phyloP scores from a whole-genome alignment of 148 eudicot species.

The Heliosperma pusillum region DNA sequence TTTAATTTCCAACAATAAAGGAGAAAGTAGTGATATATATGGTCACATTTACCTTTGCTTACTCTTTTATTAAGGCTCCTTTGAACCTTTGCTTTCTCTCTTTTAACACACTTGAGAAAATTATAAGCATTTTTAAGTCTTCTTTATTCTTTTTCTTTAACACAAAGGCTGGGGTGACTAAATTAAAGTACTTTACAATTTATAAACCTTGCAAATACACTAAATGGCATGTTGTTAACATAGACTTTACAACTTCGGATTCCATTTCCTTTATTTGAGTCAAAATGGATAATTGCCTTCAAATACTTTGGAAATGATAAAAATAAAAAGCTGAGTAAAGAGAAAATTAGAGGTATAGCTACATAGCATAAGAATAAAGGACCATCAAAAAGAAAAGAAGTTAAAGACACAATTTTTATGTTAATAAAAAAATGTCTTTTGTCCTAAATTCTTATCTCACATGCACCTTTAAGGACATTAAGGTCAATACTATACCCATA shows the following conservation, averaged over 20 bases:
- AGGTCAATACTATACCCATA: background rate
- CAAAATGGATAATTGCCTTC: slow-evolving; percentile 36
- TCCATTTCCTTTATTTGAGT: slow-evolving; percentile 18
- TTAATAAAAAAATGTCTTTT: slow-evolving; percentile 2
- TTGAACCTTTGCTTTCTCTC: slow-evolving; percentile 29
- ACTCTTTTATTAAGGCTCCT: slow-evolving; percentile 28
- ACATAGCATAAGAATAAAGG: slow-evolving; percentile 4
- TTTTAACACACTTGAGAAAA: slow-evolving; percentile 23
- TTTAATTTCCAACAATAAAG: slow-evolving; percentile 14
- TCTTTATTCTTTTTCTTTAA: slow-evolving; percentile 28
- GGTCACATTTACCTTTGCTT: slow-evolving; percentile 7
- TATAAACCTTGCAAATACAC: background rate
- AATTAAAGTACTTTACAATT: slow-evolving; percentile 25
- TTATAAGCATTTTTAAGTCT: slow-evolving; percentile 17
- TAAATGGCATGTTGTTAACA: slow-evolving; percentile 16
- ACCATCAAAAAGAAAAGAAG: background rate
- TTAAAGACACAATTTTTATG: background rate
- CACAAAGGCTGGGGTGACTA: slow-evolving; percentile 15
- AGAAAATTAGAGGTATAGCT: background rate
- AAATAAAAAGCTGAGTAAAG: slow-evolving; percentile 17
- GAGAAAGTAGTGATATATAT: background rate
- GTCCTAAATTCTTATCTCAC: background rate
- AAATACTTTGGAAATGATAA: slow-evolving; percentile 20
- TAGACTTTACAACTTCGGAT: slow-evolving; percentile 35
- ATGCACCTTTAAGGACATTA: background rate